Conservation (phyloP, 495 filamentous ascomycete species). For the Hypoxylon subgilvum region DNA sequence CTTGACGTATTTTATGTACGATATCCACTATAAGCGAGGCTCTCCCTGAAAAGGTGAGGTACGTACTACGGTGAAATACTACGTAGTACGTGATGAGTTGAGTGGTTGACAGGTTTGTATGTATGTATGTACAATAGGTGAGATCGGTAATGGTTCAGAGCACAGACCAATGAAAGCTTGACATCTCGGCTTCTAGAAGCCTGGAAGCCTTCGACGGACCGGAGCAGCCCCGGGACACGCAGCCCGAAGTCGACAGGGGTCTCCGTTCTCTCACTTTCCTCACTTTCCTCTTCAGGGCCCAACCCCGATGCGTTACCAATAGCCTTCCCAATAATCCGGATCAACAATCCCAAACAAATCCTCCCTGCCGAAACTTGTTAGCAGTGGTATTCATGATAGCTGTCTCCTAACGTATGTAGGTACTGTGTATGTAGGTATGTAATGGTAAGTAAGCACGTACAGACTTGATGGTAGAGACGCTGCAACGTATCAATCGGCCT, state of each 20-base stretch:
- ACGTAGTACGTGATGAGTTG: neutral
- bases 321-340: slow-evolving; percentile 39
- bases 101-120: no score
- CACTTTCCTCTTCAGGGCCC: slow-evolving; percentile 34
- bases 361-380: neutral
- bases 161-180: slow-evolving; percentile 27
- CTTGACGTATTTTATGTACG: neutral
- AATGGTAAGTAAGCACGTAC: no score
- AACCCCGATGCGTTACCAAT: slow-evolving; percentile 36
- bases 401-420: no score
- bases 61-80: slow-evolving; percentile 1
- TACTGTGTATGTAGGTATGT: no score
- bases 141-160: slow-evolving; percentile 35
- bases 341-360: slow-evolving; percentile 8
- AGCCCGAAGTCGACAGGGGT: slow-evolving; percentile 26
- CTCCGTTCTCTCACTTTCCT: slow-evolving; percentile 33
- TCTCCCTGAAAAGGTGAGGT: neutral
- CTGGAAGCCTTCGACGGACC: slow-evolving; percentile 30
- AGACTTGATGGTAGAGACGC: slow-evolving; percentile 6
- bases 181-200: slow-evolving; percentile 27
- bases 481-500: slow-evolving; percentile 35
- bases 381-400: no score
- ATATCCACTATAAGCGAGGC: neutral
- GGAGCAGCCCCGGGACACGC: slow-evolving; percentile 35
- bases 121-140: no score